Evolutionary conservation across 352 stramenopile species (phyloP), one percentile per base, ranked within the genome.

Genomic region (Pythium dissimile): DNA sequence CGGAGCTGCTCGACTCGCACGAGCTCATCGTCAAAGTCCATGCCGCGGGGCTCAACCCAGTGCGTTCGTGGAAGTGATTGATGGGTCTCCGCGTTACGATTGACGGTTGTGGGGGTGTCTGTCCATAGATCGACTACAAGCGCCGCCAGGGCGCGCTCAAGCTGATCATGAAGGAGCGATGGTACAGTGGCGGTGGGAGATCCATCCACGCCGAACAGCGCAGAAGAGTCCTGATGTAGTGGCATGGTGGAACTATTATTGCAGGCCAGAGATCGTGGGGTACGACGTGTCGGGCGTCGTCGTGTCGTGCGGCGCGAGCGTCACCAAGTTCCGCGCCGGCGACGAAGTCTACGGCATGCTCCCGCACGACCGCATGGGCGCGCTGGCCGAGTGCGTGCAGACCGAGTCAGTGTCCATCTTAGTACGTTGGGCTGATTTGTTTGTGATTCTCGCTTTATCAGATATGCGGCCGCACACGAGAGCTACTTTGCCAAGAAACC

Each of bases 271-370:
- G 44, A 77, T 86, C 39, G 62, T 90, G 11, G 82, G 82, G 2
- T 90, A 90, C 39, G 82, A 92, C 50, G 67, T 90, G 16, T 85
- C 77, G 10, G 82, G 82, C 13, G 72, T 89, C 26, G 72, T 92
- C 0, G 66, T 68, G 27, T 57, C 70, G 20, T 84, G 71, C 48
- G 82, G 82, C 34, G 60, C 73, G 10, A 68, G 73, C 5, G 80
- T 85, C 27, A 80, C 65, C 49, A 82, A 73, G 60, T 89, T 90
- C 52, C 49, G 53, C 46, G 38, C 72, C 27, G 80, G 78, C 21
- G 80, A 92, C 27, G 64, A 85, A 43, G 83, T 92, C 18, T 92
- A 86, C 54, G 76, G 75, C 28, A 89, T 89, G 75, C 53, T 90
- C 38, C 75, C 80, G 20, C 77, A 88, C 56, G 65, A 84, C 58